Base-by-base conservation (phyloP, 108 stramenopile genomes). In the Schizochytrium sp. region DNA sequence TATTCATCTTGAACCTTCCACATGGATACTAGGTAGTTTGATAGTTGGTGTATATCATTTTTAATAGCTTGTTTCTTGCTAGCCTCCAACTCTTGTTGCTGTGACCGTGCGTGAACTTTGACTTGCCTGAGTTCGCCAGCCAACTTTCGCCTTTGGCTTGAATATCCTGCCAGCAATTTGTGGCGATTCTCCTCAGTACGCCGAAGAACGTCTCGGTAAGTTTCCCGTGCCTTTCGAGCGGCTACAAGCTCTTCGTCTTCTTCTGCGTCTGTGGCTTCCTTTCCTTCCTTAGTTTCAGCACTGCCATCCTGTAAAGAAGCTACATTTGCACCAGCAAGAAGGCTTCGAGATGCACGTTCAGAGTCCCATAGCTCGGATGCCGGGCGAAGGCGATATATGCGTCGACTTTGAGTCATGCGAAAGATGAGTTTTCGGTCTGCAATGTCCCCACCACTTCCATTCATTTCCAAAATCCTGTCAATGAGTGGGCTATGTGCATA, bases 1-100 rank as follows among this genome's bases (percentile, higher is more conserved):
- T 83, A 83, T 50, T 83, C 76, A 55, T 83, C 76, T 55, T 83
- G 50, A n/a, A 83, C 40, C 3, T 83, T 83, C 76, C 76, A 83
- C 76, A 83, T 83, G 76, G 76, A 83, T 28, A 83, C 76, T 5
- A 83, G 28, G 40, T 83, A 83, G 76, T 83, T 83, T 47, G 50
- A 55, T 0, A 83, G 53, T 53, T 83, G 50, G 53, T 83, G 76
- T 5, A 83, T 83, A 2, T 83, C 76, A 10, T 55, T 55, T 28
- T 83, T 83, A 40, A 83, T 83, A 40, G 76, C 76, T 10, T 38
- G 47, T 42, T 40, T 46, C 76, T 83, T 83, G 76, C 28, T 83
- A 7, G 10, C 47, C n/a, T 83, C 76, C 10, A 83, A 53, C 76
- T 83, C 76, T 50, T 83, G 10, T 28, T 55, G 50, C 28, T 83